Evolutionary conservation across 176 grass and related monocot species (phyloP).

Genomic region (Triticum dicoccoides): DNA sequence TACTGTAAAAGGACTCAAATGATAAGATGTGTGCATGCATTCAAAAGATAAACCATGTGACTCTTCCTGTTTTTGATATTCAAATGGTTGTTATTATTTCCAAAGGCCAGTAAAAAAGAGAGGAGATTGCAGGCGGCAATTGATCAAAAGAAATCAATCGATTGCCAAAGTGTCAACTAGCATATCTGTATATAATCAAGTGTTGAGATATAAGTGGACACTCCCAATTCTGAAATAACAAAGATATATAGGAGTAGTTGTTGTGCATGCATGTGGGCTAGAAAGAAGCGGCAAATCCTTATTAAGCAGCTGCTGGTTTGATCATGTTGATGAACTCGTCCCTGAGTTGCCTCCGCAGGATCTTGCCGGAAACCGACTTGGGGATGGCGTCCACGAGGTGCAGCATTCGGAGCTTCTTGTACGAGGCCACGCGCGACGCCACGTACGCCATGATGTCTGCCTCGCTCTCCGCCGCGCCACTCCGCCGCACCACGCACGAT

Average conservation of each 20-base stretch:
- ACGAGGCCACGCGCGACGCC: conserved; percentile 57
- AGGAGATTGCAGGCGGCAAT: no score
- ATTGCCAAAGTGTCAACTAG: no score
- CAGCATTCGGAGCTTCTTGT: conserved; percentile 70
- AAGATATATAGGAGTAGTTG: background rate
- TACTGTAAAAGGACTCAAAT: no score
- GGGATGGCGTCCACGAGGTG: conserved; percentile 72
- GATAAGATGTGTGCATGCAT: no score
- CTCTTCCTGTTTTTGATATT: no score
- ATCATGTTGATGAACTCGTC: conserved; percentile 40
- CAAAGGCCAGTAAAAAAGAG: no score
- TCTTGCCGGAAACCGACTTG: conserved; percentile 85
- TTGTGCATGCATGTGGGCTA: background rate
- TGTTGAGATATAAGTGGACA: no score
- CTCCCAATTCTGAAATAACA: background rate
- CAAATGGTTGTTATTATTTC: no score
- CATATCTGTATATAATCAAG: no score
- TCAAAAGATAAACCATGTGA: no score
- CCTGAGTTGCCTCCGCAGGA: conserved; percentile 72
- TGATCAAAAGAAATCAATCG: no score
- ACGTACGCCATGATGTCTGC: conserved; percentile 64
- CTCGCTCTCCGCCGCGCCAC: conserved; percentile 44
- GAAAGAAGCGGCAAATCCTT: background rate
- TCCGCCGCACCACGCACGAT: conserved; percentile 63
- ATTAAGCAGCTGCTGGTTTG: background rate